Conservation (phyloP, 202 grass and related monocot species). For the Panicum hallii region DNA sequence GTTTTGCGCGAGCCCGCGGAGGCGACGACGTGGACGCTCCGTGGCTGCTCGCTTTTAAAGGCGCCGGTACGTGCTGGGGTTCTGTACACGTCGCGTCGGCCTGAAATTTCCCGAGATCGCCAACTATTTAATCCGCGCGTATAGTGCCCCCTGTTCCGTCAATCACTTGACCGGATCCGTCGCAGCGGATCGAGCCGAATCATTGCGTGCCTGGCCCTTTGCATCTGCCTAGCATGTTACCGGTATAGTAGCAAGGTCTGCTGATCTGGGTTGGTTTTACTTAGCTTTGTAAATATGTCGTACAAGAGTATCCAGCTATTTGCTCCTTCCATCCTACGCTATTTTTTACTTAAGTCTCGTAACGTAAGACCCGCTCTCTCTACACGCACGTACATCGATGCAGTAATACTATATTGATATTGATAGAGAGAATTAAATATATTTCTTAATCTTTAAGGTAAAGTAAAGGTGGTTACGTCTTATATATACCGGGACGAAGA, state of each 20-base stretch:
- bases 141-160: not conserved
- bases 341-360: too few relatives aligned
- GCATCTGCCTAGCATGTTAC: not conserved
- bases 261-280: not conserved
- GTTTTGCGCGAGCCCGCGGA: not conserved
- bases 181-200: not conserved
- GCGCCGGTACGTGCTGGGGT: not conserved
- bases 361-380: too few relatives aligned
- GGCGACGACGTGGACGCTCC: constrained; percentile 13
- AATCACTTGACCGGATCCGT: not conserved
- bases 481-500: too few relatives aligned
- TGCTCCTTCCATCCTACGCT: too few relatives aligned
- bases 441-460: too few relatives aligned
- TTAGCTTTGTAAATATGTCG: not conserved
- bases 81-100: constrained; percentile 17
- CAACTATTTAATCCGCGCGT: not conserved
- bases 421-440: too few relatives aligned
- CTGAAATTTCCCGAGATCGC: not conserved
- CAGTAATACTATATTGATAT: too few relatives aligned
- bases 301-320: not conserved
- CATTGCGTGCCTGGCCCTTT: not conserved
- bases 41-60: not conserved
- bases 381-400: too few relatives aligned
- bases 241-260: not conserved
- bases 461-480: too few relatives aligned